Base-by-base conservation (phyloP, 345 rosid species). In the Stellera chamaejasme region DNA sequence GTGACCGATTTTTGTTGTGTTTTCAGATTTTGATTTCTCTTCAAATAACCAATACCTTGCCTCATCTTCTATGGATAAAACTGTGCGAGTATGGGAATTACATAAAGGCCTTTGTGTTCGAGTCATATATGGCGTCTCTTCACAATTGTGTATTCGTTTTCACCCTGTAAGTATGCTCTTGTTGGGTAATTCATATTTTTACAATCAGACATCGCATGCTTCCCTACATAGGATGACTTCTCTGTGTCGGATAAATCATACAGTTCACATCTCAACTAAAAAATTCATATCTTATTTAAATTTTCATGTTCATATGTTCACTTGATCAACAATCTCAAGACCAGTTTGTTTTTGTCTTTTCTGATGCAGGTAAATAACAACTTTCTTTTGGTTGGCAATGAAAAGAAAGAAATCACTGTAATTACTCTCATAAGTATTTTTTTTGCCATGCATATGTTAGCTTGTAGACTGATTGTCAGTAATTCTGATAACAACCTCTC, bases 51-150 rank as follows among this genome's bases (percentile, higher is more conserved):
- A 88, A 57, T 88, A 88, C 65, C 82, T 93, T 19, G 99, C 99
- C 13, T 93, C 99, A 9, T 75, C 99, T 27, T 88, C 96, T 26
- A 56, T 72, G 77, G 99, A 93, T 73, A 93, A 93, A 79, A 93
- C 99, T 68, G 94, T 93, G 60, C 81, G 96, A 78, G 96, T 88
- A 41, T 93, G 99, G 99, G 99, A 84, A 71, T 75, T 93, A 69
- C 79, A 86, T 49, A 78, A 76, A 78, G 99, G 94, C 41, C 78
- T 79, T 72, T 93, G 99, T 81, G 82, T 93, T 48, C 81, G 99
- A 78, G 97, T 93, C 51, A 78, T 88, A 70, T 93, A 93, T 80
- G 96, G 96, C 66, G 74, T 81, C 56, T 82, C 96, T 51, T 63
- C 84, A 50, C 99, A 93, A 77, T 63, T 78, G 67, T 93, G 96